Evolutionary conservation across 192 early-diverging fungal species (phyloP).

Genomic region (Phycomyces nitens): DNA sequence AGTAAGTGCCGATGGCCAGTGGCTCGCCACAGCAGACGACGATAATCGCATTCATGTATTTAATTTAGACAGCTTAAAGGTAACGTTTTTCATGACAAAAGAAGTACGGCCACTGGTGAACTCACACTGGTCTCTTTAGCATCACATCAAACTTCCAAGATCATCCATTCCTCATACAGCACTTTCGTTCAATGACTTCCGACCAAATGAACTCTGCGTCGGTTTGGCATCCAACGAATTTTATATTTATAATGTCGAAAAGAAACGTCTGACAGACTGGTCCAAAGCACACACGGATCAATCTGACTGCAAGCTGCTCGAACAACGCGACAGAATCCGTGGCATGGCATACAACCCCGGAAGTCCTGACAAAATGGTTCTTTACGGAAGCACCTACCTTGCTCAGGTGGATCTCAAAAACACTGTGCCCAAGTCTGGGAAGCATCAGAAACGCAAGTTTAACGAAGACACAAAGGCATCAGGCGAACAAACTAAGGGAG

Average conservation of each 20-base stretch:
- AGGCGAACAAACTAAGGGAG: slow-evolving; percentile 36
- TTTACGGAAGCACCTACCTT: slow-evolving; percentile 71
- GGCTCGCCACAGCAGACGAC: slow-evolving; percentile 78
- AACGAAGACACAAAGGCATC: slow-evolving; percentile 59
- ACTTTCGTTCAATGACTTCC: slow-evolving; percentile 61
- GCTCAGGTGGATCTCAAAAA: slow-evolving; percentile 71
- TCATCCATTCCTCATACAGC: slow-evolving; percentile 60
- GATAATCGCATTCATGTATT: slow-evolving; percentile 70
- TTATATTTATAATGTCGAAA: slow-evolving; percentile 72
- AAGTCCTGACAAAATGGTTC: slow-evolving; percentile 56
- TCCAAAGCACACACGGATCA: slow-evolving; percentile 63
- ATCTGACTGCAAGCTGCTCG: slow-evolving; percentile 63
- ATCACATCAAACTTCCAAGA: slow-evolving; percentile 61
- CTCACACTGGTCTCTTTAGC: slow-evolving; percentile 53
- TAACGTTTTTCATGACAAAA: no score
- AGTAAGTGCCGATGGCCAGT: slow-evolving; percentile 75
- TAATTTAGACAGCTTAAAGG: slow-evolving; percentile 66
- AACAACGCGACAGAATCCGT: slow-evolving; percentile 64
- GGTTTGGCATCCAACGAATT: slow-evolving; percentile 67
- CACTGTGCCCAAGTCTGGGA: slow-evolving; percentile 55
- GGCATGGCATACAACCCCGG: slow-evolving; percentile 71
- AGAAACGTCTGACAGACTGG: slow-evolving; percentile 77
- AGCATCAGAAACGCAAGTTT: slow-evolving; percentile 40
- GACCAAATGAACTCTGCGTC: slow-evolving; percentile 53
- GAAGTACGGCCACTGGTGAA: no score